Conservation (phyloP, 2,329 filamentous ascomycete genomes). For the Fusarium humuli region DNA sequence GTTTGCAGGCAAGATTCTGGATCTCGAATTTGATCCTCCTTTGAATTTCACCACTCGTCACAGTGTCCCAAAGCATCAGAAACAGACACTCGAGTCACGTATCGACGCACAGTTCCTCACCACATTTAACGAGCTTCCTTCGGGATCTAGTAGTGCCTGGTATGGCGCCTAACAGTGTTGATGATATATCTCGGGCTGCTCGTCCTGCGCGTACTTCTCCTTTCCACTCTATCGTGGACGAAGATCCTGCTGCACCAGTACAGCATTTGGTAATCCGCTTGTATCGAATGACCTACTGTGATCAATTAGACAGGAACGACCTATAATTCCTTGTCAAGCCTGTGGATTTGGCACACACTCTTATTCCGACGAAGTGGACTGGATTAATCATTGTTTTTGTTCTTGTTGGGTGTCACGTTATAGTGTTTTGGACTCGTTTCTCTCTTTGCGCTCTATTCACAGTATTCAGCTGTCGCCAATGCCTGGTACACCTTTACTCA, state of each 20-base stretch:
- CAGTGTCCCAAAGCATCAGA: too few species aligned
- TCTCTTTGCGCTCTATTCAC: neutral
- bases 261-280: neutral
- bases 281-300: neutral
- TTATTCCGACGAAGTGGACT: neutral
- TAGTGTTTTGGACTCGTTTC: neutral
- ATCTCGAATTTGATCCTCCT: too few species aligned
- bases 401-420: neutral
- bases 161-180: neutral
- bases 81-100: too few species aligned
- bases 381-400: neutral
- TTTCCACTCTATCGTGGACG: neutral
- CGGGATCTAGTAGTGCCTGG: too few species aligned
- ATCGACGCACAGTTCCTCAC: too few species aligned
- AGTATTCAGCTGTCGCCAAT: neutral
- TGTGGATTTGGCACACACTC: neutral
- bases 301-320: neutral
- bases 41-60: too few species aligned
- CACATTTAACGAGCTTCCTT: too few species aligned
- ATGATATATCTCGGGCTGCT: neutral
- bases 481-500: neutral
- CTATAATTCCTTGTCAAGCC: neutral
- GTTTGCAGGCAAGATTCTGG: too few species aligned
- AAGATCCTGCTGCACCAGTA: neutral
- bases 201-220: neutral